Base-by-base conservation (phyloP, 805 yeast species). In the Metschnikowia proteae region DNA sequence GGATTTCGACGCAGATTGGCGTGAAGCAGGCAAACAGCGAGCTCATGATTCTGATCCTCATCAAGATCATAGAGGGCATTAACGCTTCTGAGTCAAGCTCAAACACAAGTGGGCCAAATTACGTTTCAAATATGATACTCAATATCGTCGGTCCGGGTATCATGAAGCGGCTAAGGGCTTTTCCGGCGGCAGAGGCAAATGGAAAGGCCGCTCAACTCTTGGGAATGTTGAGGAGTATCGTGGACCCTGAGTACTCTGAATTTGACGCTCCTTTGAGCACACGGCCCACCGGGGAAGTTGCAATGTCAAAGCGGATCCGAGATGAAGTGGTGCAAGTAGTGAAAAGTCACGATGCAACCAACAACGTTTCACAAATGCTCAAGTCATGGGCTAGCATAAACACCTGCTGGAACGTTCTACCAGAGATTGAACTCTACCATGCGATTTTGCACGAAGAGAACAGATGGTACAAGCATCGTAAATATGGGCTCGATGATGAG, bases 1-100 rank as follows among this genome's bases (percentile, higher is more conserved):
- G 75, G 74, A 41, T 60, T 3, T 42, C 54, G 10, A 46, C 48
- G 8, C 52, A 50, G 36, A 56, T 61, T 13, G 57, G 57, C 7
- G 48, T 55, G 5, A 43, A 33, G 37, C 54, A 53, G 23, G 31
- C 45, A n/a, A 29, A 36, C 32, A 50, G 47, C 37, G 54, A 55
- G 6, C 41, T 38, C 13, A 48, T 55, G 53, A 38, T 49, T 3
- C 53, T 48, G 29, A 44, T 57, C 9, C 40, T 57, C 23, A 34
- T 46, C 34, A 50, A 51, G 11, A 55, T 55, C 6, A 40, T 57
- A 17, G 53, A 53, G 28, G 50, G 48, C 7, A 55, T 49, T n/a
- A 36, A 44, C 31, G 53, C 52, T n/a, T 43, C 44, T 9, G 46
- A 34, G 17, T 32, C 29, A 28, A 40, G 51, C 25, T 36, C 45